Percentiles rank a stretch among this genome's conserved stretches.
These are phyloP conservation scores for Gonapodya prolifera DNA, from an alignment of 192 early-diverging fungal species.

Conservation along the genomic window DNA sequence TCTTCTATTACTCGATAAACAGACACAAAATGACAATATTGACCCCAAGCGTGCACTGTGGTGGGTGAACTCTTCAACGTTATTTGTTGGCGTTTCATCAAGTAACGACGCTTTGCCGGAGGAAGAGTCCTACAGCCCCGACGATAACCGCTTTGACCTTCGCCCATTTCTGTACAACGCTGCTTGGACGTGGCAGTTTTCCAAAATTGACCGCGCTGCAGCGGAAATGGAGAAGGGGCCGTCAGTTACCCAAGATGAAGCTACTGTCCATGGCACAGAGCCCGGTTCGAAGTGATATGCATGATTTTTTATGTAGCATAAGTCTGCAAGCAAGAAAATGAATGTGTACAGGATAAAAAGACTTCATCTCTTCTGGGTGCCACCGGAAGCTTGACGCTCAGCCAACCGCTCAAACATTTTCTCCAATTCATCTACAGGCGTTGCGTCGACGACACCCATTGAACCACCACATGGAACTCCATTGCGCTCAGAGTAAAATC, in stretches of 20 bases:
- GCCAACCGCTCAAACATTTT: background rate
- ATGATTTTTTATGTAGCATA: no score
- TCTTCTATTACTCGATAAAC: constrained; percentile 94
- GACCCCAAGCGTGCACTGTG: constrained; percentile 52
- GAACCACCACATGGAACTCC: background rate
- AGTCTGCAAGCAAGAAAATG: no score
- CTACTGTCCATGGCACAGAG: no score
- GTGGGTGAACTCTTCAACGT: background rate
- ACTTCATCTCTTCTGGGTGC: no score
- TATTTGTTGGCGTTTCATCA: background rate
- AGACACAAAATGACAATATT: constrained; percentile 97
- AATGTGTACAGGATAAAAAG: no score
- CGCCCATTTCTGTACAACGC: constrained; percentile 93
- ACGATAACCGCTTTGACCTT: constrained; percentile 96
- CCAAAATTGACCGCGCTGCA: constrained; percentile 58
- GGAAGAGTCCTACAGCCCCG: constrained; percentile 85
- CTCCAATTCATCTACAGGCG: background rate
- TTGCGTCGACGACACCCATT: background rate
- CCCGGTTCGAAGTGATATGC: no score
- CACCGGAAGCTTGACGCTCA: no score
- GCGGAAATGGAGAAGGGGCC: constrained; percentile 24
- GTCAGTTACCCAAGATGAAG: no score
- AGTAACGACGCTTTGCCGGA: constrained; percentile 76
- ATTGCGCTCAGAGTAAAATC: background rate
- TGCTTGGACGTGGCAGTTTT: constrained; percentile 88